Evolutionary conservation across 75 land plant genomes (phyloP).

Genomic region (Pinus albicaulis): DNA sequence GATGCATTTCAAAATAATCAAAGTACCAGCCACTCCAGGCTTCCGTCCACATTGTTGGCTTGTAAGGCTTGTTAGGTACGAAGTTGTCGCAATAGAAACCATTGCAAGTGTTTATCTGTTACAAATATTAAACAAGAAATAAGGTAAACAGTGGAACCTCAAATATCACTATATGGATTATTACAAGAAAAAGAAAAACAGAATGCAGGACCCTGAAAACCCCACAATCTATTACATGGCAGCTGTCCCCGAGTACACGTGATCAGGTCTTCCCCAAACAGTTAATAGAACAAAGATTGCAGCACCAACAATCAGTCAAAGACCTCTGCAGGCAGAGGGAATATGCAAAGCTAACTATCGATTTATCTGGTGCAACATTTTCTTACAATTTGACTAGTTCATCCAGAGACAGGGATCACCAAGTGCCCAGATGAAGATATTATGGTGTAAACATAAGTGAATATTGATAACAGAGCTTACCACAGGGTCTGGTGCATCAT

Average conservation of each 20-base stretch:
- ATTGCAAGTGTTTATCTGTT: conserved; percentile 87
- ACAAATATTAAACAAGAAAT: neutral
- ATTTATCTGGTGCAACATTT: neutral
- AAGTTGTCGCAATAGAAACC: conserved; percentile 86
- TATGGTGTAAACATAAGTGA: neutral
- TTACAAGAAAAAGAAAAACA: neutral
- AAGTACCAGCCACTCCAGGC: conserved; percentile 85
- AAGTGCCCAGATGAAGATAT: neutral
- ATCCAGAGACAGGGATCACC: neutral
- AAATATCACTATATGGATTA: neutral
- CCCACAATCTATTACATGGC: neutral
- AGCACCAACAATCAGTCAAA: too few species aligned
- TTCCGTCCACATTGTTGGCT: conserved; percentile 92
- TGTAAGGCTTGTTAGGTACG: conserved; percentile 64
- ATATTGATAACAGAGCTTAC: conserved; percentile 26
- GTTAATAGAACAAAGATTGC: too few species aligned
- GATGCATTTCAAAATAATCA: too few species aligned
- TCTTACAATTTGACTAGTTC: neutral
- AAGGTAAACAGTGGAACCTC: neutral
- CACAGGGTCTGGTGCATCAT: conserved; percentile 88
- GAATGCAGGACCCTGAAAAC: neutral
- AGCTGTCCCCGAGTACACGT: too few species aligned
- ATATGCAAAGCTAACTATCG: neutral
- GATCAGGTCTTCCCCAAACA: too few species aligned
- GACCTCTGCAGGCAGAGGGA: neutral